Conservation (phyloP, 1,284 basidiomycete species). For the Leccinum pachyderme region DNA sequence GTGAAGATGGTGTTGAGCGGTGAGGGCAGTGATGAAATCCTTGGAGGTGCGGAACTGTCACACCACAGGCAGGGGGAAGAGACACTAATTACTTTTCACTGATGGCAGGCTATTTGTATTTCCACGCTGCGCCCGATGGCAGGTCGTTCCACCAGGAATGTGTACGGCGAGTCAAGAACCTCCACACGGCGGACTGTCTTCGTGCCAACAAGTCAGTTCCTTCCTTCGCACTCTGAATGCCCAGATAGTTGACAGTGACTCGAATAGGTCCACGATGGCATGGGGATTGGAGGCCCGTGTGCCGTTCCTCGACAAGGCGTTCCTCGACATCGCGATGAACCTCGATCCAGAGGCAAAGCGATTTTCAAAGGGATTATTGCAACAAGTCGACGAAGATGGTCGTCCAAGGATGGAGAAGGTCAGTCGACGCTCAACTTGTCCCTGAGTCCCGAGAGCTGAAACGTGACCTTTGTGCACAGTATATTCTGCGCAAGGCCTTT, state of each 20-base stretch:
- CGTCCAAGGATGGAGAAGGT: slow-evolving; percentile 94
- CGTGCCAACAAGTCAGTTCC: slow-evolving; percentile 87
- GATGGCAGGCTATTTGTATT: slow-evolving; percentile 93
- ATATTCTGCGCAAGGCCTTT: slow-evolving; percentile 97
- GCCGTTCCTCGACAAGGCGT: slow-evolving; percentile 97
- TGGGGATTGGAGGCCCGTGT: slow-evolving; percentile 99
- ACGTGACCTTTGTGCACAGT: slow-evolving; percentile 45
- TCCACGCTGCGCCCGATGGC: slow-evolving; percentile 94
- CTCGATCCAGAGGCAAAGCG: slow-evolving; percentile 86
- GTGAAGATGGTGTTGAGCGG: slow-evolving; percentile 99
- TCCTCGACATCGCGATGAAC: slow-evolving; percentile 94
- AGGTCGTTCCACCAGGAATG: slow-evolving; percentile 94
- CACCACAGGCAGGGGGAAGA: neutral
- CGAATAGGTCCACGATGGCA: slow-evolving; percentile 90
- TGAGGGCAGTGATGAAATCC: slow-evolving; percentile 97
- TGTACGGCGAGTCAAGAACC: slow-evolving; percentile 94
- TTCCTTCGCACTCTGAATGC: no score
- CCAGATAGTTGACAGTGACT: slow-evolving; percentile 1
- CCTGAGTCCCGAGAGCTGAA: neutral
- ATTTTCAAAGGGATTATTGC: slow-evolving; percentile 82
- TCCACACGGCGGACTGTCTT: slow-evolving; percentile 97
- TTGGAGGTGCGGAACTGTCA: slow-evolving; percentile 68
- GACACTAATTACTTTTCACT: slow-evolving; percentile 3
- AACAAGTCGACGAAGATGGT: slow-evolving; percentile 83
- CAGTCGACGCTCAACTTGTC: neutral